Evolutionary conservation across 2,329 filamentous ascomycete species (phyloP).

Genomic region (Ceratocystis cubensis): DNA sequence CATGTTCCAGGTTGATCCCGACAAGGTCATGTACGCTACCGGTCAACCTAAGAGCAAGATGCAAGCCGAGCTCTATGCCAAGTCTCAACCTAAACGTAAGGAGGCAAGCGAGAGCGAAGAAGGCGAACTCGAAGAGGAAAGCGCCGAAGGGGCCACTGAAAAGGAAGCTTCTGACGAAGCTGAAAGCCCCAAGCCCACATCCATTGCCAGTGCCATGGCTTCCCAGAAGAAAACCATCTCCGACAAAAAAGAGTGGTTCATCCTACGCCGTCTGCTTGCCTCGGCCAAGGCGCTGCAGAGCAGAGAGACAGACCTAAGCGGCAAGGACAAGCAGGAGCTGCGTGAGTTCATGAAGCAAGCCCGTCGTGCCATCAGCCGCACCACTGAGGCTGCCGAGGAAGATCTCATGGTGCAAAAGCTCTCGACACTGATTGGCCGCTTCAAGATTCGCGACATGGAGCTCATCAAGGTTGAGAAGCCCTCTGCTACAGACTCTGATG

Average conservation of each 20-base stretch:
- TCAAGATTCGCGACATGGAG: conserved; percentile 30
- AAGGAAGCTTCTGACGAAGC: conserved; percentile 23
- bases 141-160: conserved; percentile 29
- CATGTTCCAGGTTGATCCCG: conserved; percentile 90
- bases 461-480: conserved; percentile 19
- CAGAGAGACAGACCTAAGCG: conserved; percentile 40
- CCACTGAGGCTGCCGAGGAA: conserved; percentile 28
- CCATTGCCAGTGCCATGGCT: conserved; percentile 25
- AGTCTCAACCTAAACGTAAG: conserved; percentile 16
- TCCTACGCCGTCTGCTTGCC: conserved; percentile 40
- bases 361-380: conserved; percentile 43
- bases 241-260: conserved; percentile 21
- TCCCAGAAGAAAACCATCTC: conserved; percentile 27
- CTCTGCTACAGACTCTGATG: conserved; percentile 4
- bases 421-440: conserved; percentile 36
- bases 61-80: conserved; percentile 20
- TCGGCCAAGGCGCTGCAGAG: conserved; percentile 46
- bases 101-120: conserved; percentile 23
- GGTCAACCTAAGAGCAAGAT: conserved; percentile 52
- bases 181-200: conserved; percentile 25
- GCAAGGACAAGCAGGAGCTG: conserved; percentile 62
- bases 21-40: conserved; percentile 78
- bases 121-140: conserved; percentile 25
- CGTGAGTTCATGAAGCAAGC: conserved; percentile 58
- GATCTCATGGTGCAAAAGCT: conserved; percentile 45